Conservation (phyloP, 495 filamentous ascomycete genomes). For the Penicillium paradoxum region DNA sequence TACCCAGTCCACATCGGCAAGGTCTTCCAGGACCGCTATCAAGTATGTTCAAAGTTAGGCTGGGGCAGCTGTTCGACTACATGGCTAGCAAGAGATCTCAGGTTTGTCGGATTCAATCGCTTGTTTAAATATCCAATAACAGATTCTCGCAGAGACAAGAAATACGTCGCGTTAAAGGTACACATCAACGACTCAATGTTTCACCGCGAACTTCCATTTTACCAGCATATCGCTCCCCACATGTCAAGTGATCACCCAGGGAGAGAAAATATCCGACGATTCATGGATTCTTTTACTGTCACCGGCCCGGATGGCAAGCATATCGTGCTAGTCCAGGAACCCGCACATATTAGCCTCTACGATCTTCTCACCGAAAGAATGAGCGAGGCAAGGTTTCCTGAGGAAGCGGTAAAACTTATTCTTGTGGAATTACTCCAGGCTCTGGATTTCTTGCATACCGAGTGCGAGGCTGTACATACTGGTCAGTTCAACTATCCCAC, state of each 20-base stretch:
- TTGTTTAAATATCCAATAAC: not conserved
- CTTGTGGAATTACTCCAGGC: slow-evolving; percentile 23
- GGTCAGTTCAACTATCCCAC: slow-evolving; percentile 24
- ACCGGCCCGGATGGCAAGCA: slow-evolving; percentile 38
- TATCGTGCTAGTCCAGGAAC: slow-evolving; percentile 39
- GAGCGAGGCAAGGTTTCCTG: slow-evolving; percentile 14
- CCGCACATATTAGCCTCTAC: slow-evolving; percentile 35
- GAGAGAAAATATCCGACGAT: slow-evolving; percentile 20
- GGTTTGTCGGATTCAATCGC: slow-evolving; percentile 16
- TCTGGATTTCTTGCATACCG: slow-evolving; percentile 41
- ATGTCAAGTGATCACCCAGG: slow-evolving; percentile 27
- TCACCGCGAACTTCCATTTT: slow-evolving; percentile 34
- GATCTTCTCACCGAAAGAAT: slow-evolving; percentile 18
- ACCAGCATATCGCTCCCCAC: slow-evolving; percentile 23
- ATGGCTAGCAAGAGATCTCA: slow-evolving; percentile 47
- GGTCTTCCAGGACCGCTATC: slow-evolving; percentile 42
- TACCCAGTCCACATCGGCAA: slow-evolving; percentile 49
- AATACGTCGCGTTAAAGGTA: slow-evolving; percentile 39
- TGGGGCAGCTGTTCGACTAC: slow-evolving; percentile 49
- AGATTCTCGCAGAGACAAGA: slow-evolving; percentile 16
- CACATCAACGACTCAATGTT: slow-evolving; percentile 24
- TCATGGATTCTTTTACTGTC: slow-evolving; percentile 36
- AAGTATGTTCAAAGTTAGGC: slow-evolving; percentile 51
- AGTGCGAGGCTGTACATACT: slow-evolving; percentile 39
- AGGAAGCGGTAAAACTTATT: slow-evolving; percentile 11